Conservation (phyloP, 1,139 yeast genomes). For the Yueomyces sp. region DNA sequence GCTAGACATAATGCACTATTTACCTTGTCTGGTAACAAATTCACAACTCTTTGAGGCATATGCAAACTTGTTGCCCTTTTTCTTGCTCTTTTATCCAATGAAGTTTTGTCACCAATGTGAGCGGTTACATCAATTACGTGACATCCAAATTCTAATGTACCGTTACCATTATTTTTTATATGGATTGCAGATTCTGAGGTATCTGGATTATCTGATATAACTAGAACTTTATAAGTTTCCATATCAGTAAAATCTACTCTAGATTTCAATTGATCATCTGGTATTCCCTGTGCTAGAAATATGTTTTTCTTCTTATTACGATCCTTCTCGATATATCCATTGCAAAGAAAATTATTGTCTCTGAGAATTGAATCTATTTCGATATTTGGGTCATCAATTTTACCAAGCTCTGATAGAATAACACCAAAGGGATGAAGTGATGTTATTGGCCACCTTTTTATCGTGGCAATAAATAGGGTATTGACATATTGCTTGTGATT, state of each 20-base stretch:
- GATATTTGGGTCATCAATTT: slow-evolving; percentile 60
- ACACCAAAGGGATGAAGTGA: slow-evolving; percentile 97
- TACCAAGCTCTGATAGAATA: slow-evolving; percentile 74
- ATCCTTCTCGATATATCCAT: slow-evolving; percentile 50
- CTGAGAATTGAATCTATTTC: slow-evolving; percentile 84
- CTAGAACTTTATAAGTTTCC: slow-evolving; percentile 37
- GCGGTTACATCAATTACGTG: slow-evolving; percentile 74
- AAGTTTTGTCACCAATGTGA: slow-evolving; percentile 56
- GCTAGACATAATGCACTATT: slow-evolving; percentile 50
- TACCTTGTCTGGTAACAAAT: slow-evolving; percentile 57
- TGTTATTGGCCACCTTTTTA: slow-evolving; percentile 98
- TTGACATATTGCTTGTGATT: slow-evolving; percentile 75
- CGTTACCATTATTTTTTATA: slow-evolving; percentile 37
- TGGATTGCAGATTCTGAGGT: slow-evolving; percentile 69
- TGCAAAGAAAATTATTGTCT: slow-evolving; percentile 84
- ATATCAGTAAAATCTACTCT: slow-evolving; percentile 54
- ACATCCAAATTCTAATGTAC: slow-evolving; percentile 48
- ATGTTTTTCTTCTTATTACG: slow-evolving; percentile 21
- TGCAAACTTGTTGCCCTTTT: slow-evolving; percentile 84
- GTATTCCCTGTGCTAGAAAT: slow-evolving; percentile 16
- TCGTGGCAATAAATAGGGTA: slow-evolving; percentile 83
- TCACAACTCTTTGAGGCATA: slow-evolving; percentile 62
- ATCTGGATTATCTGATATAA: slow-evolving; percentile 48
- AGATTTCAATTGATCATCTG: slow-evolving; percentile 26
- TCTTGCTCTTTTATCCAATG: slow-evolving; percentile 78